Evolutionary conservation across 345 rosid genomes (phyloP).

Genomic region (Aegle marmelos): DNA sequence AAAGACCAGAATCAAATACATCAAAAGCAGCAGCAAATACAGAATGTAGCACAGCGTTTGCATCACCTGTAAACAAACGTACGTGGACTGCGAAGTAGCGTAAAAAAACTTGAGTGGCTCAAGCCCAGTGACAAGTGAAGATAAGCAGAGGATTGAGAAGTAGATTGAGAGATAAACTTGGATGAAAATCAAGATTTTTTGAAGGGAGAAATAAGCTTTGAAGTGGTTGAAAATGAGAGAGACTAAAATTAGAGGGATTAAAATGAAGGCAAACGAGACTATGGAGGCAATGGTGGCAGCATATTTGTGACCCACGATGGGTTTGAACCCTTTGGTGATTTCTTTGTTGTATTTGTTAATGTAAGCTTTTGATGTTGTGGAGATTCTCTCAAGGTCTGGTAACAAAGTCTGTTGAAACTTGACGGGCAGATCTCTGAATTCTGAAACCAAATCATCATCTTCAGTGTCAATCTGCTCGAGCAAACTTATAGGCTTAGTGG

Average conservation of each 20-base stretch:
- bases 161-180: slow-evolving; percentile 93
- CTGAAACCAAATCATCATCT: slow-evolving; percentile 58
- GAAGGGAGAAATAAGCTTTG: slow-evolving; percentile 89
- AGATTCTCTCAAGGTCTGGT: slow-evolving; percentile 85
- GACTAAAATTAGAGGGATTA: slow-evolving; percentile 75
- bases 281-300: slow-evolving; percentile 69
- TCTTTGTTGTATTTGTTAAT: slow-evolving; percentile 73
- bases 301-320: slow-evolving; percentile 69
- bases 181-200: slow-evolving; percentile 71
- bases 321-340: slow-evolving; percentile 77
- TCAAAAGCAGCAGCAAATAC: slow-evolving; percentile 68
- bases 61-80: slow-evolving; percentile 66
- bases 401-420: slow-evolving; percentile 66
- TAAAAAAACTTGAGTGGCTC: slow-evolving; percentile 85
- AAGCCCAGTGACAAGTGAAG: slow-evolving; percentile 69
- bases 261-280: slow-evolving; percentile 62
- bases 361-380: slow-evolving; percentile 70
- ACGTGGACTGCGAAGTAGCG: slow-evolving; percentile 70
- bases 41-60: slow-evolving; percentile 77
- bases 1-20: slow-evolving; percentile 77
- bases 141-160: slow-evolving; percentile 78
- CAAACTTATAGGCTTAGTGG: slow-evolving; percentile 39
- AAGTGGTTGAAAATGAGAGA: slow-evolving; percentile 69
- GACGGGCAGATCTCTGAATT: slow-evolving; percentile 73
- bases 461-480: slow-evolving; percentile 54